Conservation (phyloP, 2,329 filamentous ascomycete species). For the Cadophora luteo-olivacea region DNA sequence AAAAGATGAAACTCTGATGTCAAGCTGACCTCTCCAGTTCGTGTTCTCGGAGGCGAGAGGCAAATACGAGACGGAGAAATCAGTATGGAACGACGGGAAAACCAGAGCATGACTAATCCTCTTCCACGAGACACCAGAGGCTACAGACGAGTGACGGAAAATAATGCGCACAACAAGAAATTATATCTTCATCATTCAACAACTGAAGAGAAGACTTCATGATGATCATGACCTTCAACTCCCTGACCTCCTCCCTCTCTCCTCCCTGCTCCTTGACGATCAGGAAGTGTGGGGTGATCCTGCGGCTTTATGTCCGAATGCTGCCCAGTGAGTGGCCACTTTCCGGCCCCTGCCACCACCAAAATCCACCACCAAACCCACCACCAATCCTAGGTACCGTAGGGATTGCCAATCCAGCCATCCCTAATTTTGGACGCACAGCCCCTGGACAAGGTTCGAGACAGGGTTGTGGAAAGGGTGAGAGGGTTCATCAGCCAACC, state of each 20-base stretch:
- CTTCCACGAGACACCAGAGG: not conserved
- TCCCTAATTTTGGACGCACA: constrained; percentile 18
- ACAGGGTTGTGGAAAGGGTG: not conserved
- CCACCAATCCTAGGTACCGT: too few relatives aligned
- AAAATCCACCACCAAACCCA: not conserved
- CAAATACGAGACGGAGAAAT: constrained; percentile 9
- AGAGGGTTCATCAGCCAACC: constrained; percentile 22
- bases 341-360: constrained; percentile 2
- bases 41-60: constrained; percentile 12
- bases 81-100: not conserved
- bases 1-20: not conserved
- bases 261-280: not conserved
- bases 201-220: not conserved
- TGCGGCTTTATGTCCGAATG: not conserved
- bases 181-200: not conserved
- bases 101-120: not conserved
- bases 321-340: constrained; percentile 11
- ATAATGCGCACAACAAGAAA: not conserved
- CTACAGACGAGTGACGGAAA: not conserved
- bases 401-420: not conserved
- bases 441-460: constrained; percentile 2
- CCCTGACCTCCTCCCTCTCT: not conserved
- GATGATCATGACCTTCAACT: not conserved
- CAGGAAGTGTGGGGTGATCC: constrained; percentile 1
- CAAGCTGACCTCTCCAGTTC: not conserved